Evolutionary conservation across 2,329 filamentous ascomycete genomes (phyloP), one percentile per base, ranked within the genome.

Genomic region (Juglanconis oblonga): DNA sequence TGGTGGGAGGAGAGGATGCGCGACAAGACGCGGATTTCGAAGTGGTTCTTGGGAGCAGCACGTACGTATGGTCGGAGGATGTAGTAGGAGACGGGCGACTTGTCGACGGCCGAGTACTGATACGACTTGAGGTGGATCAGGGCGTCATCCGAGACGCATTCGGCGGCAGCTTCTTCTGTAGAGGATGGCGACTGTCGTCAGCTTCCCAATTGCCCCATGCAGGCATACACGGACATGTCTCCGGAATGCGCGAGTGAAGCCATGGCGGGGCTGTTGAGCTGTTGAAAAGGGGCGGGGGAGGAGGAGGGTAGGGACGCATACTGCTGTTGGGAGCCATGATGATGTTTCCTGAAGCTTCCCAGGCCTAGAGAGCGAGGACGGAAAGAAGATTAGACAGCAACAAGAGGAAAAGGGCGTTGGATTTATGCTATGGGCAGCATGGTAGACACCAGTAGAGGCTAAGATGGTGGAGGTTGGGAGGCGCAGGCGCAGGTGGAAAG

Each of bases 61-160:
- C 89, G 74, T 89, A 98, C 95, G 80, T 97, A 99, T 72, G 96
- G 94, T 67, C 89, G 90, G 54, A 99, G 84, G 72, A 99, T 91
- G 76, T 98, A 96, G 74, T 93, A 86, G 59, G 95, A 98, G 62
- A 97, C 86, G 64, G 90, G 89, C 54, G 93, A 97, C 77, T 97
- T 94, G 81, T 99, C 95, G 75, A 99, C 92, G 70, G 90, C 91
- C 68, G 92, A 96, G 77, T 99, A 99, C 73, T 97, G 96, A 87
- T 99, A 99, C 62, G 89, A 88, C 77, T 92, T 95, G 69, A 99
- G 87, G 74, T 97, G 93, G 62, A 90, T 82, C 67, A 99, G 85
- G 57, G 92, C 92, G 70, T 98, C 92, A 69, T 97, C 92, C 33
- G 93, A 96, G 67, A 98, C 80, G 75, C 89, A 89, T 75, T 89